phyloP scores from a whole-genome alignment of 805 yeast species.

The Candida vaughaniae region DNA sequence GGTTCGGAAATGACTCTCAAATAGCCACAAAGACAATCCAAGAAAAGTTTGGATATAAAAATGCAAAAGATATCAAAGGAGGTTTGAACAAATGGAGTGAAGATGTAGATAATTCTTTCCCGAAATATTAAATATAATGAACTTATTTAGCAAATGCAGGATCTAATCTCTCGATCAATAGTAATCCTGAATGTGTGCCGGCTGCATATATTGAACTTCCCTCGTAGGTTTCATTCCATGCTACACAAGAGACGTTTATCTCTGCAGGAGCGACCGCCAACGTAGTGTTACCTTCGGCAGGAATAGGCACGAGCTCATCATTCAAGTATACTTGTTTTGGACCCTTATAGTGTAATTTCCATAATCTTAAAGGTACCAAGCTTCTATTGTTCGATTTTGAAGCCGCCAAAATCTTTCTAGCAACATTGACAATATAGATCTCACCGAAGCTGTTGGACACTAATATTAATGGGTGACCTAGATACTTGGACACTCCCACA shows the following conservation, averaged over 20 bases:
- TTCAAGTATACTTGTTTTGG: slow-evolving; percentile 15
- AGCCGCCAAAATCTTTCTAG: slow-evolving; percentile 37
- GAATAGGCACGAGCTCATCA: slow-evolving; percentile 28
- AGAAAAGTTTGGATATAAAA: slow-evolving; percentile 45
- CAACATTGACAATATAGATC: slow-evolving; percentile 33
- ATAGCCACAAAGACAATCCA: slow-evolving; percentile 61
- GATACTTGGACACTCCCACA: slow-evolving; percentile 26
- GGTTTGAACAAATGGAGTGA: slow-evolving; percentile 73
- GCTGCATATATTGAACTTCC: slow-evolving; percentile 53
- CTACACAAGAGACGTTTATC: slow-evolving; percentile 46
- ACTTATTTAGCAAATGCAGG: slow-evolving; percentile 9
- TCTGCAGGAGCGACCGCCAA: slow-evolving; percentile 45
- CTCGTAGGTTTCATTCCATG: slow-evolving; percentile 55
- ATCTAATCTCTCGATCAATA: slow-evolving; percentile 45
- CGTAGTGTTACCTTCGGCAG: slow-evolving; percentile 27
- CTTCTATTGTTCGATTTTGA: slow-evolving; percentile 35
- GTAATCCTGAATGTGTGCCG: slow-evolving; percentile 50
- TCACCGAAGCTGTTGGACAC: slow-evolving; percentile 37
- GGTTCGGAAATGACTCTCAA: slow-evolving; percentile 91
- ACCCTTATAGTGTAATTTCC: slow-evolving; percentile 24
- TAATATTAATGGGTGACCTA: slow-evolving; percentile 38
- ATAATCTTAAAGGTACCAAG: slow-evolving; percentile 40
- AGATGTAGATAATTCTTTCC: slow-evolving; percentile 57
- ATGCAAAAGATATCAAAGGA: slow-evolving; percentile 70
- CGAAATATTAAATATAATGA: slow-evolving; percentile 63